Base-by-base conservation (phyloP, 2,329 filamentous ascomycete genomes). In the Dactylonectria estremocensis region DNA sequence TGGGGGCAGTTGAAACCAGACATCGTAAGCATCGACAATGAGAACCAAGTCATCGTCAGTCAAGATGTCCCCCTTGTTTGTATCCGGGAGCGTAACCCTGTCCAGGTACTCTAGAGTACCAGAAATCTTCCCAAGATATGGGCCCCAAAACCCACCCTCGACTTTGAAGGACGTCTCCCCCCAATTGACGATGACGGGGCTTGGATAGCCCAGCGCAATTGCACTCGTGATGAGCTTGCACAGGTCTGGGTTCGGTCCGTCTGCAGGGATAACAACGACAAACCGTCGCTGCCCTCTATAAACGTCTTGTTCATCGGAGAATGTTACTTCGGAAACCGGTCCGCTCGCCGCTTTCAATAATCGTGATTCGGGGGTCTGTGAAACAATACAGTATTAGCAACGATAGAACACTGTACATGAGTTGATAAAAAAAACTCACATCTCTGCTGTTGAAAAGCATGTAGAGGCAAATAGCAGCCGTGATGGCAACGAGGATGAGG, bases 1-100 rank as follows among this genome's bases (percentile, higher is more conserved):
- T 1, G 74, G 67, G 1, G 76, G 76, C 0, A 77, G 69, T 53
- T 78, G 76, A 35, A 78, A 77, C 76, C 76, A 77, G 14, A 76
- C 54, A 40, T 78, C 76, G 60, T 74, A 74, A 16, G 71, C 74
- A 35, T 78, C 76, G 1, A 75, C 70, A 18, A 78, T 73, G 10
- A 76, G 66, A 1, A 76, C 64, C n/a, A 78, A 33, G 37, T 76
- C 73, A 9, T 76, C 61, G 1, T 75, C 72, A 3, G 60, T 24
- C 22, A 71, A 28, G 48, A 49, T 64, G 18, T 71, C 69, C 16
- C 33, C 56, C 4, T 52, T 45, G 49, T 67, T 56, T 3, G 63
- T 63, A 28, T 69, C 45, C 3, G 48, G 53, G 20, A 61, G 59
- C 46, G 61, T 59, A 7, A 55, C 64, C 16, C 52, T 59, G 28